Base-by-base conservation (phyloP, 306 rosid species). In the Pyrus betulifolia region DNA sequence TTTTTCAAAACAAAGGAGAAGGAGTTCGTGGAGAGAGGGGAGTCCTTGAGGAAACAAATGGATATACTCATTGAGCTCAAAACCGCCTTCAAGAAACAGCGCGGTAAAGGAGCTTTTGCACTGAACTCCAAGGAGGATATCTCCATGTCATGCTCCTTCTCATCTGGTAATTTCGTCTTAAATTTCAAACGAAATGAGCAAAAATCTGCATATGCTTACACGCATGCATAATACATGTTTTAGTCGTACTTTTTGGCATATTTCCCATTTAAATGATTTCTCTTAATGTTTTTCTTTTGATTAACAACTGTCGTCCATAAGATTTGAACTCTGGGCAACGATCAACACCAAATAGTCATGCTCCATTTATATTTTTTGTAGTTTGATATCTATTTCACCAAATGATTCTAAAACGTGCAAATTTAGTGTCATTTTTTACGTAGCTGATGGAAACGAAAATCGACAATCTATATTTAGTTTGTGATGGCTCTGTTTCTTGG, bases 11-110 rank as follows among this genome's bases (percentile, higher is more conserved):
- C 74, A 7, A 96, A 90, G 81, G 99, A 96, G 82, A 79, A 78
- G 8, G 99, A 96, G 82, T 96, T 91, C 82, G n/a, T 89, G 79
- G 96, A 86, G 13, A 88, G 98, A 86, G 99, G 98, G 4, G 98
- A 92, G 44, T 87, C 91, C 52, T 76, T 92, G 89, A 89, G 78
- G 78, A 89, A 92, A 67, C 99, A 96, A 80, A 82, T 92, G 88
- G 96, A 88, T 77, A 88, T 96, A 74, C 97, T 96, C 67, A 71
- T 81, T 81, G 82, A 88, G 73, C 87, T 89, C 78, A 91, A 89
- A 82, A 76, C 88, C 8, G 87, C 87, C 46, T 83, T 88, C 85
- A 80, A 85, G 69, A 88, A 83, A 70, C 84, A 86, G 77, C 81
- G 76, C 10, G 63, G 51, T n/a, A 84, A 82, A 79, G 84, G 59